Evolutionary conservation across 805 yeast species (phyloP), one percentile per base, ranked within the genome.

Genomic region (Metahyphopichia silvanorum): DNA sequence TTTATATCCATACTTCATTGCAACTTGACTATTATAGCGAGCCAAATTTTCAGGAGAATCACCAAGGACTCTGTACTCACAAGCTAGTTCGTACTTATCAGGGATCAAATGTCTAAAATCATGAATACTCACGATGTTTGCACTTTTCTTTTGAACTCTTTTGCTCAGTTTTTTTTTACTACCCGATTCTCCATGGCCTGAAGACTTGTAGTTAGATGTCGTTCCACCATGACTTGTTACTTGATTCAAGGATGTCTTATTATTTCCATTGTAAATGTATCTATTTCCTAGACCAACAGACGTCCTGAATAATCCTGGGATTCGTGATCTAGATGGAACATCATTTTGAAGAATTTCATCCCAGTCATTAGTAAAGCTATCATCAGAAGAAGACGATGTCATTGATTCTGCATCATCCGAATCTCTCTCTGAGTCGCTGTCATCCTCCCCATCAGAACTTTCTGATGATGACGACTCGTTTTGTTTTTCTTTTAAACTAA

Each of bases 71-170:
- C 77, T 62, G 49, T 83, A 85, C 34, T 78, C 85, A 25, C 69
- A 58, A 0, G 91, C 93, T 27, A 85, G 52, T 34, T 82, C 82
- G 54, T 74, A 70, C 41, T 82, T 78, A 12, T 88, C 82, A 0
- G 96, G 95, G 21, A 87, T 72, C 30, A 89, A 60, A 49, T 79
- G 71, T 14, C 74, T 62, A 53, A 82, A 82, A 49, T 87, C 91
- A 36, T 71, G 65, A 2, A 80, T 71, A 3, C 72, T 69, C 7
- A 86, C 80, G n/a, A 75, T 54, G 44, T 83, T 84, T 39, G 40
- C 51, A 31, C 61, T 74, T 28, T 55, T 57, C 25, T 42, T 55
- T n/a, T 44, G 44, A 10, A 39, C 36, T 6, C 46, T 49, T 12
- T 33, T 33, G 29, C 35, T 38, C 42, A 34, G 43, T 35, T 37